Conservation (phyloP, 2,329 filamentous ascomycete genomes). For the Venturiaceae sp. region DNA sequence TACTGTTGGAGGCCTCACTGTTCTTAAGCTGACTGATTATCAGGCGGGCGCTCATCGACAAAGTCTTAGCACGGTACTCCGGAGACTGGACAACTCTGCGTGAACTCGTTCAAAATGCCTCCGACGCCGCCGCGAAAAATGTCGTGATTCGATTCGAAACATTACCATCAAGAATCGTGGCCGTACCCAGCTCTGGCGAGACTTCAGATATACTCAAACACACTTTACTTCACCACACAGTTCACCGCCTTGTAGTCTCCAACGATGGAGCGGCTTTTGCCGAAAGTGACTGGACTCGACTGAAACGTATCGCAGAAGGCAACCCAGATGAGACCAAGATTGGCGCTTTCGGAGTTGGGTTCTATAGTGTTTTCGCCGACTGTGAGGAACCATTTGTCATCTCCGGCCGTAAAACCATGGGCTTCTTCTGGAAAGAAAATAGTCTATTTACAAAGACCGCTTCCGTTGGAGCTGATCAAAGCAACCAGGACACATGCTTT, state of each 20-base stretch:
- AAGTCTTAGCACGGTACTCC: conserved; percentile 90
- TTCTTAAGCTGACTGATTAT: not conserved
- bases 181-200: conserved; percentile 54
- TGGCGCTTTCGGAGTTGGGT: conserved; percentile 94
- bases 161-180: conserved; percentile 67
- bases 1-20: too few species aligned
- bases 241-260: conserved; percentile 78
- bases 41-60: conserved; percentile 80
- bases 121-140: conserved; percentile 83
- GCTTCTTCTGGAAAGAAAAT: conserved; percentile 99
- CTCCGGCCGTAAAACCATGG: conserved; percentile 87
- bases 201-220: conserved; percentile 71
- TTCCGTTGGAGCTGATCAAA: conserved; percentile 57
- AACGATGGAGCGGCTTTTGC: conserved; percentile 88
- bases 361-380: conserved; percentile 97
- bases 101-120: conserved; percentile 97
- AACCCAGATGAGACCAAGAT: conserved; percentile 99
- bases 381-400: conserved; percentile 97
- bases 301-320: conserved; percentile 97
- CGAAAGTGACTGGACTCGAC: conserved; percentile 80
- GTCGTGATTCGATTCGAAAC: conserved; percentile 93
- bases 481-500: conserved; percentile 72
- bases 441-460: conserved; percentile 86
- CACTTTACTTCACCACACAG: conserved; percentile 71
- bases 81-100: conserved; percentile 84